These are phyloP conservation scores for Coemansia brasiliensis DNA, from an alignment of 192 early-diverging fungal genomes.

Conservation along the genomic window DNA sequence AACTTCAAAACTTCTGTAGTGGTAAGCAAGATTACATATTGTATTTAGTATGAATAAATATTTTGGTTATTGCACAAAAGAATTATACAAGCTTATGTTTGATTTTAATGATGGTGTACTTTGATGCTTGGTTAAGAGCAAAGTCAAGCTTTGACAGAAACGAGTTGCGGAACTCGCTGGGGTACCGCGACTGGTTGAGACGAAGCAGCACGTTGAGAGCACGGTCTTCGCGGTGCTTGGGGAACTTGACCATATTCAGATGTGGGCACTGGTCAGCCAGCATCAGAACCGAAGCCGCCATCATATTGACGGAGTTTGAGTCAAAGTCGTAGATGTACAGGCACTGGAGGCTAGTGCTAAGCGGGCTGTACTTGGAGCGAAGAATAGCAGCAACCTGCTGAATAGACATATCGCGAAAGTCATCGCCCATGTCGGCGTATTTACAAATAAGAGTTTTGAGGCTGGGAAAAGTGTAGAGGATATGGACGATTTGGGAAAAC, in stretches of 20 bases:
- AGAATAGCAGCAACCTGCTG: background rate
- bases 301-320: background rate
- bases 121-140: background rate
- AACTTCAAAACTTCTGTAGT: no score
- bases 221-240: background rate
- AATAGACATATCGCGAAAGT: conserved; percentile 3
- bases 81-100: background rate
- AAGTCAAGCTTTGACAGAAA: conserved; percentile 4
- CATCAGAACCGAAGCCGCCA: background rate
- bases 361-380: background rate
- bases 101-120: conserved; percentile 5
- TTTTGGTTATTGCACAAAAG: no score
- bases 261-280: conserved; percentile 11
- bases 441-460: background rate
- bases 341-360: background rate
- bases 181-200: conserved; percentile 9
- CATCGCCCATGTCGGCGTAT: conserved; percentile 8
- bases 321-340: background rate
- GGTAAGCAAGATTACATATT: no score
- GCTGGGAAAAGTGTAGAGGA: background rate
- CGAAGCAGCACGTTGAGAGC: background rate
- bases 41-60: background rate
- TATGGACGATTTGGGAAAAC: background rate
- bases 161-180: background rate
- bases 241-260: background rate